phyloP scores from a whole-genome alignment of 1,139 yeast species.

The Pichia terricola region DNA sequence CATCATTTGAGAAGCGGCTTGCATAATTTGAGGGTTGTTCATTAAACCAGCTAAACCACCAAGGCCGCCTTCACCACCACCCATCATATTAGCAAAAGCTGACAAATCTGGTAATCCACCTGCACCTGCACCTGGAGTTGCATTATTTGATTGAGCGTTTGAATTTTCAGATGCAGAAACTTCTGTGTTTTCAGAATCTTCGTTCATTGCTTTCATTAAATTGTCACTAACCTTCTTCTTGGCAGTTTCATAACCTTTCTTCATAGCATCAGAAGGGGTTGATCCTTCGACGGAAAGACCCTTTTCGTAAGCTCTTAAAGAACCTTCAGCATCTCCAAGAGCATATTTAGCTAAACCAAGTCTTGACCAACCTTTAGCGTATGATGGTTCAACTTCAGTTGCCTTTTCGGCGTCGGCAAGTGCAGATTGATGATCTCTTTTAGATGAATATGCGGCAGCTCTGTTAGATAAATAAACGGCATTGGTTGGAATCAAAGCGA shows the following conservation, averaged over 20 bases:
- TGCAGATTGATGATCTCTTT: conserved; percentile 67
- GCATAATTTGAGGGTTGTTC: conserved; percentile 85
- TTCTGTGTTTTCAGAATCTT: conserved; percentile 18
- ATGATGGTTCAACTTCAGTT: conserved; percentile 63
- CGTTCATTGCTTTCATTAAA: conserved; percentile 35
- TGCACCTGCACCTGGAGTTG: conserved; percentile 32
- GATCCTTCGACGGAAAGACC: conserved; percentile 88
- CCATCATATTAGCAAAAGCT: conserved; percentile 56
- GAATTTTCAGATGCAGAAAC: conserved; percentile 22
- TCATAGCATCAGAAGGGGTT: conserved; percentile 80
- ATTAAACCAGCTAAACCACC: conserved; percentile 63
- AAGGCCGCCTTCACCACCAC: conserved; percentile 49
- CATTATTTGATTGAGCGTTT: conserved; percentile 17
- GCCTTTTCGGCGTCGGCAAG: conserved; percentile 78
- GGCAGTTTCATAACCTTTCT: conserved; percentile 88
- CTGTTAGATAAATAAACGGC: conserved; percentile 87
- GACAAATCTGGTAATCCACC: conserved; percentile 50
- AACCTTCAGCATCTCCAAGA: conserved; percentile 77
- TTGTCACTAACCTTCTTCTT: conserved; percentile 76
- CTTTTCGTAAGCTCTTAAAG: conserved; percentile 81
- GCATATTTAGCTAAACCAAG: conserved; percentile 91
- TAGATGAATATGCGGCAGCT: conserved; percentile 92
- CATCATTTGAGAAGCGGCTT: conserved; percentile 92
- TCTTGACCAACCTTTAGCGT: conserved; percentile 91
- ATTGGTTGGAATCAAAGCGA: conserved; percentile 57